Base-by-base conservation (phyloP, 805 yeast species). In the Metschnikowia colocasiae region DNA sequence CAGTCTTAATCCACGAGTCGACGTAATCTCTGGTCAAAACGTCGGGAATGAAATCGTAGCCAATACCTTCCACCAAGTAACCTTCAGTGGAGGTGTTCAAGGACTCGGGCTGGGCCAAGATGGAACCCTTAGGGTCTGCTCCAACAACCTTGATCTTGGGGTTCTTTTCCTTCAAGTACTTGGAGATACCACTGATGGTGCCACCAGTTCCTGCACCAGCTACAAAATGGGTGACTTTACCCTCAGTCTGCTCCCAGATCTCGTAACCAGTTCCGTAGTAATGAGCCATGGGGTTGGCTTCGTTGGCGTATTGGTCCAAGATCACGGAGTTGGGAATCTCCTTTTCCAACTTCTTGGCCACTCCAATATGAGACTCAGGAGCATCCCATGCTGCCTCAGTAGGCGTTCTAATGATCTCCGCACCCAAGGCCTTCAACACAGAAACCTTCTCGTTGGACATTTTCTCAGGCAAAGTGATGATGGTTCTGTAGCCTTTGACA, bases 141-240 rank as follows among this genome's bases (percentile, higher is more conserved):
- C 85, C 96, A 43, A 83, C 76, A 36, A 87, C 78, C 49, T 73
- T 64, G 52, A 87, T 72, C 13, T 79, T 68, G 22, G 81, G 69
- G 65, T 85, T 77, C 65, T 83, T 77, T 63, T 81, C 87, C 71
- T 87, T 87, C 58, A 92, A 73, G 65, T 75, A 94, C 50, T 75
- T 75, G 3, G 95, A 79, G 25, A 90, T 90, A 47, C 99, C 99
- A n/a, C 95, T 75, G 39, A 92, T 88, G 1, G 99, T 94, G 48
- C 99, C 99, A 68, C 96, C 96, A 48, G 96, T 87, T 69, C 96
- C 96, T 6, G 96, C 95, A 65, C 96, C 96, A 32, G 95, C 95
- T 46, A 88, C 85, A 38, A 88, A 73, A 51, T 83, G 88, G 46
- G 80, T 81, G 45, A 88, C 73, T 50, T 82, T 78, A 30, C 91